Conservation (phyloP, 2,329 filamentous ascomycete species). For the Fusarium duplospermum region DNA sequence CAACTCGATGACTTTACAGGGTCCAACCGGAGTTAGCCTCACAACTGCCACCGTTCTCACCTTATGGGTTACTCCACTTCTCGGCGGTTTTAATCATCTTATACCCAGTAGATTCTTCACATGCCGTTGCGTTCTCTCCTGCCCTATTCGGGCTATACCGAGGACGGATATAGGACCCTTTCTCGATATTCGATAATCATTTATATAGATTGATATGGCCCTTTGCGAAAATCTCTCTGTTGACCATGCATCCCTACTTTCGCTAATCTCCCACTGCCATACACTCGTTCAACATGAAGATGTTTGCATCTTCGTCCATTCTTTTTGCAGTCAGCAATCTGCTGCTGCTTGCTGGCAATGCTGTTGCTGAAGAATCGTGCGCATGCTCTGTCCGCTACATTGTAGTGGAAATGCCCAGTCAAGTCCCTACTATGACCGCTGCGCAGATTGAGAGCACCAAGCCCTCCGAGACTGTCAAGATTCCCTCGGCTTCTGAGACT, state of each 20-base stretch:
- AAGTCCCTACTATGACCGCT: not conserved
- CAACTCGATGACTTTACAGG: not conserved
- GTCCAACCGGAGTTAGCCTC: conserved; percentile 4
- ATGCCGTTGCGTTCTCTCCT: not conserved
- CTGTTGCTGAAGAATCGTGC: not conserved
- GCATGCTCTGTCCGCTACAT: conserved; percentile 2
- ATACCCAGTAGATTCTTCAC: not conserved
- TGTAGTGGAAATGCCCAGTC: conserved; percentile 6
- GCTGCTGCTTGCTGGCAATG: not conserved
- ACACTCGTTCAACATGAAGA: not conserved
- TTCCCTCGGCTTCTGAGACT: not conserved
- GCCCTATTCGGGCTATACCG: conserved; percentile 5
- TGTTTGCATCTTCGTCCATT: conserved; percentile 1
- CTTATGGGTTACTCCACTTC: not conserved
- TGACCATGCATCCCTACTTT: not conserved
- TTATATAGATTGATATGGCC: not conserved
- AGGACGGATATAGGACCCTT: not conserved
- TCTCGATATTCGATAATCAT: not conserved
- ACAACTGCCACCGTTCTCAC: conserved; percentile 6
- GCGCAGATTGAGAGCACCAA: not conserved
- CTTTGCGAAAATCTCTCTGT: not conserved
- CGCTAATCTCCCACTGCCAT: not conserved
- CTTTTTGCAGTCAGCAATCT: conserved; percentile 1
- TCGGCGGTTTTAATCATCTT: not conserved
- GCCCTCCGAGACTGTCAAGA: not conserved